Conservation (phyloP, 352 stramenopile genomes). For the Aphanomyces euteiches region DNA sequence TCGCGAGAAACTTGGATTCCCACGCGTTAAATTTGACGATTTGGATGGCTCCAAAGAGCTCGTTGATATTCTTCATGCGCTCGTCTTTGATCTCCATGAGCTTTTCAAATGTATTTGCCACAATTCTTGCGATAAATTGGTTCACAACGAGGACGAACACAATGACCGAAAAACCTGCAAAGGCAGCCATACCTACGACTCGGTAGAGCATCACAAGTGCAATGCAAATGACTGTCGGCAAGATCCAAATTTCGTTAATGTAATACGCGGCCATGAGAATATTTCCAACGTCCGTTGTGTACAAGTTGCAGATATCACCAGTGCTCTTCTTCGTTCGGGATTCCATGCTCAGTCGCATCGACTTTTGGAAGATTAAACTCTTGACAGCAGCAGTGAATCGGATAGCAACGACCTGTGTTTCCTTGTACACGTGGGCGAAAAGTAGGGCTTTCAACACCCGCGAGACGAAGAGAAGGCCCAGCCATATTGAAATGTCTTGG, state of each 20-base stretch:
- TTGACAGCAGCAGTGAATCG: constrained; percentile 62
- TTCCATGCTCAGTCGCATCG: constrained; percentile 44
- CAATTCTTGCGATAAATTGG: constrained; percentile 4
- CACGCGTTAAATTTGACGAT: constrained; percentile 95
- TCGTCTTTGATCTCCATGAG: constrained; percentile 43
- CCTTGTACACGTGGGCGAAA: constrained; percentile 53
- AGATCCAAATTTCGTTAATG: constrained; percentile 23
- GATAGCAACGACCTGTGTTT: constrained; percentile 61
- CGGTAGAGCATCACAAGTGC: constrained; percentile 5
- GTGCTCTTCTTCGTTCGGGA: constrained; percentile 41
- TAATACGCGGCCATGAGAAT: constrained; percentile 42
- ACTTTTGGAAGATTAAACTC: constrained; percentile 73
- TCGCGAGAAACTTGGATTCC: constrained; percentile 86
- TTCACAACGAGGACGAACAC: constrained; percentile 18
- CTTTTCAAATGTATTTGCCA: constrained; percentile 22
- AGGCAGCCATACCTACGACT: constrained; percentile 8
- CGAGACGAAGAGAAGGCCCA: constrained; percentile 54
- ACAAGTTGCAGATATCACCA: constrained; percentile 57
- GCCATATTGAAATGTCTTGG: constrained; percentile 37
- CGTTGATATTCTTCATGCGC: constrained; percentile 45
- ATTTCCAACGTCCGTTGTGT: constrained; percentile 56
- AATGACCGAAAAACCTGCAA: constrained; percentile 17
- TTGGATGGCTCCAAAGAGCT: constrained; percentile 75
- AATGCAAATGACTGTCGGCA: neutral
- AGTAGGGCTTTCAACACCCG: constrained; percentile 60